phyloP scores from a whole-genome alignment of 106 monocot genomes.

The Vanilla planifolia region DNA sequence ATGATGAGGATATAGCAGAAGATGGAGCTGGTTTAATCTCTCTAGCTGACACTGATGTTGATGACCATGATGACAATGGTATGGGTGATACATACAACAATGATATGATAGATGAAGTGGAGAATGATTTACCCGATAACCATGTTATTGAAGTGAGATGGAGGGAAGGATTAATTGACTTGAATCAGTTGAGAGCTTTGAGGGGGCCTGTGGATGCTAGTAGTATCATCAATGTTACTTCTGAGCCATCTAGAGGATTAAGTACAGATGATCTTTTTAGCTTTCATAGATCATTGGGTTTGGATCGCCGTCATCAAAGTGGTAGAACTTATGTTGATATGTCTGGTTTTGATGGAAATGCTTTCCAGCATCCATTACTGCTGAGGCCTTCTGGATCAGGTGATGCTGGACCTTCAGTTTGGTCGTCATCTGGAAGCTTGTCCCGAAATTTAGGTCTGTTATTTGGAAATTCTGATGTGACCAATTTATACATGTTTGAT shows the following conservation, averaged over 20 bases:
- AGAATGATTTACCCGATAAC: slow-evolving; percentile 51
- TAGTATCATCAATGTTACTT: slow-evolving; percentile 59
- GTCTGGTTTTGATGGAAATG: slow-evolving; percentile 33
- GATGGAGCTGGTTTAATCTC: slow-evolving; percentile 62
- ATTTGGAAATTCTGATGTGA: slow-evolving; percentile 32
- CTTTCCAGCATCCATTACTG: slow-evolving; percentile 67
- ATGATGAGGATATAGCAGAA: slow-evolving; percentile 45
- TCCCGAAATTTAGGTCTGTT: slow-evolving; percentile 47
- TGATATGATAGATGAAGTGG: slow-evolving; percentile 63
- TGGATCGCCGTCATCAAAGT: slow-evolving; percentile 51
- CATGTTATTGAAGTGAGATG: slow-evolving; percentile 74
- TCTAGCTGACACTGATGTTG: slow-evolving; percentile 55
- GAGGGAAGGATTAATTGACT: slow-evolving; percentile 49
- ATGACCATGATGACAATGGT: slow-evolving; percentile 60
- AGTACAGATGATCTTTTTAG: slow-evolving; percentile 42
- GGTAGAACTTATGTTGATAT: slow-evolving; percentile 32
- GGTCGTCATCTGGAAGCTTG: slow-evolving; percentile 35
- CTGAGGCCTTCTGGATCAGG: slow-evolving; percentile 38
- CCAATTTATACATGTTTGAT: slow-evolving; percentile 52
- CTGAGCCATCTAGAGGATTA: slow-evolving; percentile 54
- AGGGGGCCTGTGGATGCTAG: slow-evolving; percentile 36
- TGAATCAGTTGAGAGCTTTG: slow-evolving; percentile 50
- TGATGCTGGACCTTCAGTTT: slow-evolving; percentile 19
- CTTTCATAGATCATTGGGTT: slow-evolving; percentile 44
- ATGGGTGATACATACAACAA: slow-evolving; percentile 59